phyloP scores from a whole-genome alignment of 495 filamentous ascomycete species.

The Mytilinidion resinicola region DNA sequence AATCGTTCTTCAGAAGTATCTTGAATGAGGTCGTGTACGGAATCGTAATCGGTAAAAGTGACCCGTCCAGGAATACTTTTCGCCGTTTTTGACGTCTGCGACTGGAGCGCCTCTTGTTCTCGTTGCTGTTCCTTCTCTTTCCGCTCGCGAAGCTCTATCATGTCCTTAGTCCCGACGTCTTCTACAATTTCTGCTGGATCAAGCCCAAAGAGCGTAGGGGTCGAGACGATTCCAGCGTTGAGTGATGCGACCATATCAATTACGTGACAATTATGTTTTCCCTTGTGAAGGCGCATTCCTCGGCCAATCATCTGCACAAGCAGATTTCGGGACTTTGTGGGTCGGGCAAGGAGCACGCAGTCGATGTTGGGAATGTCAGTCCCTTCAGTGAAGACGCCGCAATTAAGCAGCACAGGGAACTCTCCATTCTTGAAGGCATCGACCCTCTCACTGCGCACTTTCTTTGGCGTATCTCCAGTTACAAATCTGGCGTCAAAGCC shows the following conservation, averaged over 20 bases:
- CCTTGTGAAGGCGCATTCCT: conserved; percentile 74
- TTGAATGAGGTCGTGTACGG: conserved; percentile 77
- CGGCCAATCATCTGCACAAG: conserved; percentile 97
- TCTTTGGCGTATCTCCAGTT: conserved; percentile 65
- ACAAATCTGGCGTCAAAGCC: conserved; percentile 81
- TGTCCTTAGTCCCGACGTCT: conserved; percentile 49
- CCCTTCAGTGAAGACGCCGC: conserved; percentile 92
- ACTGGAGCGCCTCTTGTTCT: conserved; percentile 22
- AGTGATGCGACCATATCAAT: conserved; percentile 93
- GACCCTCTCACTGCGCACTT: conserved; percentile 58
- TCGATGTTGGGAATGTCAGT: conserved; percentile 98
- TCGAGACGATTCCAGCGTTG: conserved; percentile 74
- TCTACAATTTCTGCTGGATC: conserved; percentile 76
- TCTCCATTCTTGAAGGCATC: conserved; percentile 67
- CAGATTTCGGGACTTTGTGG: conserved; percentile 83
- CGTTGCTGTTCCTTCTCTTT: conserved; percentile 37
- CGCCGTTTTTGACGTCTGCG: conserved; percentile 4
- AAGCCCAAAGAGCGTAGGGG: conserved; percentile 87
- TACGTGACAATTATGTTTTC: conserved; percentile 84
- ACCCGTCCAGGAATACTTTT: conserved; percentile 36
- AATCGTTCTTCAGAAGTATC: conserved; percentile 71
- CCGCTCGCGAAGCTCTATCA: conserved; percentile 48
- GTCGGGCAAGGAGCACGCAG: conserved; percentile 81
- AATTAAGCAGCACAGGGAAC: conserved; percentile 87
- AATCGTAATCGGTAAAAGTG: conserved; percentile 83